These are phyloP conservation scores for Triangularia setosa DNA, from an alignment of 2,329 filamentous ascomycete species.

Conservation along the genomic window DNA sequence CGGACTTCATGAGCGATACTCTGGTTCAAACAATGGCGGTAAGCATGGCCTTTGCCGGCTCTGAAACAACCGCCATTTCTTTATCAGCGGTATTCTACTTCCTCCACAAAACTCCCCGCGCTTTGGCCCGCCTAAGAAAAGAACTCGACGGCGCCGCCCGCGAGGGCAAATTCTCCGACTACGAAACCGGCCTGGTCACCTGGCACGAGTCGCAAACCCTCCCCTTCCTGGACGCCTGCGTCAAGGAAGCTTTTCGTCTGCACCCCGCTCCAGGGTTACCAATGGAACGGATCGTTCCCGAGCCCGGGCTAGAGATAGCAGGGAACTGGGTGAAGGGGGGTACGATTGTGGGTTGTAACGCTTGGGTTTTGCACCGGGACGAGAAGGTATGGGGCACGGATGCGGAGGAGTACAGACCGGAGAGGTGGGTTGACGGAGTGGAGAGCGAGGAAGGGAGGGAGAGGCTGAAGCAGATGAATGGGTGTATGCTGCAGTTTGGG, in stretches of 20 bases:
- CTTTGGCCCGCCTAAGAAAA: slow-evolving; percentile 51
- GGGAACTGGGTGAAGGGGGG: slow-evolving; percentile 62
- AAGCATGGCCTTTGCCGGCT: slow-evolving; percentile 71
- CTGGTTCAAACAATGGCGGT: slow-evolving; percentile 68
- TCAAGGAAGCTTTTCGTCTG: slow-evolving; percentile 74
- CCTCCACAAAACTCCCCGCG: slow-evolving; percentile 59
- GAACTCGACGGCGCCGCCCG: slow-evolving; percentile 61
- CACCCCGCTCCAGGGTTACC: slow-evolving; percentile 71
- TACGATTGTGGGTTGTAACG: slow-evolving; percentile 69
- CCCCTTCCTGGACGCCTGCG: slow-evolving; percentile 70
- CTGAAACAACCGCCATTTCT: slow-evolving; percentile 75
- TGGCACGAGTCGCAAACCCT: slow-evolving; percentile 68
- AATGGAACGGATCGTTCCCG: slow-evolving; percentile 69
- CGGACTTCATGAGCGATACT: slow-evolving; percentile 67
- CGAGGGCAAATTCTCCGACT: slow-evolving; percentile 48
- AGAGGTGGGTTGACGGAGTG: slow-evolving; percentile 54
- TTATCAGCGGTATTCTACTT: slow-evolving; percentile 71
- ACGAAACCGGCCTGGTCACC: slow-evolving; percentile 58
- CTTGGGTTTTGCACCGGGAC: slow-evolving; percentile 70
- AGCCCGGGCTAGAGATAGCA: slow-evolving; percentile 58
- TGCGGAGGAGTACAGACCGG: slow-evolving; percentile 62
- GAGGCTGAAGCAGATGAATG: slow-evolving; percentile 62
- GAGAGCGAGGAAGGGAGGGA: slow-evolving; percentile 41
- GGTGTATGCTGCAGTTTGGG: slow-evolving; percentile 69
- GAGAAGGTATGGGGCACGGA: slow-evolving; percentile 65